Evolutionary conservation across 805 yeast species (phyloP).

Genomic region (Kodamaea neixiangensis): DNA sequence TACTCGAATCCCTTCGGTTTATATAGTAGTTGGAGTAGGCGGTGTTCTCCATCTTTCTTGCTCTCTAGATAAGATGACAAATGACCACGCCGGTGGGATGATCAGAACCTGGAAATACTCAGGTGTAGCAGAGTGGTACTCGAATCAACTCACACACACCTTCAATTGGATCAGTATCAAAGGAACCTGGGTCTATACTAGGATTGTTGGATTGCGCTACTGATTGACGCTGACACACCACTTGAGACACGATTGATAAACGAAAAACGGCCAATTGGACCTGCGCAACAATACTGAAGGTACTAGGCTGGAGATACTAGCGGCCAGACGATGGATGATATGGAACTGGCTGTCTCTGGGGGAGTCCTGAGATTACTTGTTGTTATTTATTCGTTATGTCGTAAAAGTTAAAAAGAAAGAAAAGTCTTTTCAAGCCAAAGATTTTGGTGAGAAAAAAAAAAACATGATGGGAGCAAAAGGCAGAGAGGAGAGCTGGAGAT

Average conservation of each 20-base stretch:
- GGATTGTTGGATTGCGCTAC: neutral
- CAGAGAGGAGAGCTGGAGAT: neutral
- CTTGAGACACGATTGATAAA: neutral
- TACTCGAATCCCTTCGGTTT: slow-evolving; percentile 8
- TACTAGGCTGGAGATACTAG: neutral
- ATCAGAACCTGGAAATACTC: too few species aligned
- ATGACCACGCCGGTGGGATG: too few species aligned
- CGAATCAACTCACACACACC: too few species aligned
- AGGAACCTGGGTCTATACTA: neutral
- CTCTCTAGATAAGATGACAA: neutral
- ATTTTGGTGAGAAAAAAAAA: slow-evolving; percentile 2
- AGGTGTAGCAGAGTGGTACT: too few species aligned
- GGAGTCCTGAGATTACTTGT: slow-evolving; percentile 1
- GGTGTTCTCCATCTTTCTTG: slow-evolving; percentile 7
- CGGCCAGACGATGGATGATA: neutral
- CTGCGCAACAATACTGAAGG: neutral
- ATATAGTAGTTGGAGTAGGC: slow-evolving; percentile 9
- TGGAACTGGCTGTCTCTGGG: neutral
- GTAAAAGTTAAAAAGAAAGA: slow-evolving; percentile 12
- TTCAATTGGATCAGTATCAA: too few species aligned
- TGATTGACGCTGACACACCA: neutral
- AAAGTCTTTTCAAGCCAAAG: slow-evolving; percentile 4
- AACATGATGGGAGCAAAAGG: slow-evolving; percentile 4
- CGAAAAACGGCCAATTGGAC: neutral
- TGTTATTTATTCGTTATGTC: slow-evolving; percentile 11